Evolutionary conservation across 495 filamentous ascomycete genomes (phyloP).

Genomic region (Neurospora tetrasperma): DNA sequence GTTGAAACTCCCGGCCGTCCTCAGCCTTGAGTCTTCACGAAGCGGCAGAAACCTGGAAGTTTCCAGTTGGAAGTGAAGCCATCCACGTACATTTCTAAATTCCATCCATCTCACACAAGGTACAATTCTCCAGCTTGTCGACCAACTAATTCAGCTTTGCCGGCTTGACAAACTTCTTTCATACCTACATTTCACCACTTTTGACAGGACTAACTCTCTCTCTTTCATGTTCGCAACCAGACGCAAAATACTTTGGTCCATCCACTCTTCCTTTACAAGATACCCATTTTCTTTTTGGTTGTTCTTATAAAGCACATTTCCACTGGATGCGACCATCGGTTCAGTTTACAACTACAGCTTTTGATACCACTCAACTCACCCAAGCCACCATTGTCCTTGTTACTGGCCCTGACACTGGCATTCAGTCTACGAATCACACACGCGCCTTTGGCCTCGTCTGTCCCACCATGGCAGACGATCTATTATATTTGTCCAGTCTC

Average conservation of each 20-base stretch:
- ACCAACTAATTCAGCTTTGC: neutral
- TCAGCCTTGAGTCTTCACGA: neutral
- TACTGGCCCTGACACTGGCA: neutral
- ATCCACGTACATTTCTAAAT: neutral
- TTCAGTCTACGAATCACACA: neutral
- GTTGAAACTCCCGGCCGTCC: neutral
- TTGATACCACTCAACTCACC: neutral
- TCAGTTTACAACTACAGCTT: neutral
- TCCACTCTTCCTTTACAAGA: neutral
- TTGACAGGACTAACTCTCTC: neutral
- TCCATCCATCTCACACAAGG: neutral
- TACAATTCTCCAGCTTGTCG: neutral
- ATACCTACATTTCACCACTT: neutral
- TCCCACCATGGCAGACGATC: neutral
- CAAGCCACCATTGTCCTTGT: neutral
- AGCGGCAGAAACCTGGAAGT: neutral
- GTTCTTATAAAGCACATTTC: neutral
- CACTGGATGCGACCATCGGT: neutral
- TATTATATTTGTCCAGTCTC: slow-evolving; percentile 7
- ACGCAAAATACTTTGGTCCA: neutral
- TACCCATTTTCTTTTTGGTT: neutral
- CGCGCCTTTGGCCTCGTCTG: neutral
- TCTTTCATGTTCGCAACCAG: neutral
- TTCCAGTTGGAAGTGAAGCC: neutral
- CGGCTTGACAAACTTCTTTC: neutral